Percentiles rank a stretch among this genome's conserved stretches.
phyloP scores from a whole-genome alignment of 2,329 filamentous ascomycete species.

The Aspergillus quadricinctus region DNA sequence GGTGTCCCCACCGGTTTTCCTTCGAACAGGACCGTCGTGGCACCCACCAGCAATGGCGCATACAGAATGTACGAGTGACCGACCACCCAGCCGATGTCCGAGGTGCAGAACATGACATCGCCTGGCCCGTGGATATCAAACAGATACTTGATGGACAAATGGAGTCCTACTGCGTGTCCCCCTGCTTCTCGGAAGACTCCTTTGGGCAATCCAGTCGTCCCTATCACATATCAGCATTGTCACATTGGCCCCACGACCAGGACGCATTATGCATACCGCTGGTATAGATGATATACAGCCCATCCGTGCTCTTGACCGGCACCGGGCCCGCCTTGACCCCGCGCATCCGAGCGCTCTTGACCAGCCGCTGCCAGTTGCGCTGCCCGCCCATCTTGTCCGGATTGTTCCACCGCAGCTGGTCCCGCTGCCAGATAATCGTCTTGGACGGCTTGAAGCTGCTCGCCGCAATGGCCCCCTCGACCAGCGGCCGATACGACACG shows the following conservation, averaged over 20 bases:
- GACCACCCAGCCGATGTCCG: slow-evolving; percentile 90
- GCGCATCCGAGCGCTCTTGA: slow-evolving; percentile 64
- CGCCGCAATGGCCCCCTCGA: slow-evolving; percentile 66
- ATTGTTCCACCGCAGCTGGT: slow-evolving; percentile 69
- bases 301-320: slow-evolving; percentile 71
- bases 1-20: slow-evolving; percentile 92
- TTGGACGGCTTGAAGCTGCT: slow-evolving; percentile 67
- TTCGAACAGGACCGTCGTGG: slow-evolving; percentile 83
- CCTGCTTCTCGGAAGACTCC: slow-evolving; percentile 78
- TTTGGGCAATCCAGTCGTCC: slow-evolving; percentile 78
- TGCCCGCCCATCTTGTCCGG: slow-evolving; percentile 65
- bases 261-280: slow-evolving; percentile 51
- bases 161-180: slow-evolving; percentile 80
- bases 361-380: slow-evolving; percentile 72
- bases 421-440: slow-evolving; percentile 79
- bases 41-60: slow-evolving; percentile 77
- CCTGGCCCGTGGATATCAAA: slow-evolving; percentile 80
- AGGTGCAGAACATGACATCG: slow-evolving; percentile 75
- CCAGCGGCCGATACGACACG: slow-evolving; percentile 69
- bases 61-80: slow-evolving; percentile 87
- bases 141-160: slow-evolving; percentile 75
- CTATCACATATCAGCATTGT: slow-evolving; percentile 24
- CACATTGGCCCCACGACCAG: slow-evolving; percentile 7
- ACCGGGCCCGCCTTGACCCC: slow-evolving; percentile 69
- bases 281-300: slow-evolving; percentile 88